Evolutionary conservation across 805 yeast genomes (phyloP), one percentile per base, ranked within the genome.

Genomic region (Ogataea nakhonphanomensis): DNA sequence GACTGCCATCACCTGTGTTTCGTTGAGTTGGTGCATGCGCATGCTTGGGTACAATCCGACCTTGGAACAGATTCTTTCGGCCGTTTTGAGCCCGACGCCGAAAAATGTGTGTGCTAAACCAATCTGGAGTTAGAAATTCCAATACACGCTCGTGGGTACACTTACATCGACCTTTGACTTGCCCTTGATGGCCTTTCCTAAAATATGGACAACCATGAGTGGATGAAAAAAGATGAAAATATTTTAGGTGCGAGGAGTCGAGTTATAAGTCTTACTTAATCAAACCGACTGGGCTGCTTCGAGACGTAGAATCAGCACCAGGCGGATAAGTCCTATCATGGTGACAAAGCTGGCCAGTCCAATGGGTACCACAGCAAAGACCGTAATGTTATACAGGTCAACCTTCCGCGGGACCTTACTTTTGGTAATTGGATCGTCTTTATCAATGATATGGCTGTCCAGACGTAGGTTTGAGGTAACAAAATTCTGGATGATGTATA

Each of bases 361-460:
- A 12, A 91, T 88, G 0, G 99, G 99, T n/a, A 91, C 96, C 29
- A 91, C 99, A 2, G 98, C 97, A 66, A 87, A 91, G 2, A 91
- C 97, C 0, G 85, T 88, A 35, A 93, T 85, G 51, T 84, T 86
- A 61, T 88, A 87, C 40, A 90, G 70, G 59, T 91, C 95, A 44
- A 90, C 85, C 25, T 89, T 81, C 39, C 96, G 71, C 29, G 78
- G 73, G 62, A 64, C 49, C 59, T 66, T 51, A 67, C 33, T 26
- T 8, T 28, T 30, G 13, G 31, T 28, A 9, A 43, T 9, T 15
- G 30, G 26, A 26, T 14, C 41, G 17, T 36, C 37, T 31, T 41
- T 44, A 38, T 44, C 43, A 40, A 48, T 44, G 32, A 49, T 34
- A 42, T 57, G 57, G 27, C 54, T 42, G 33, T 57, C 59, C 35